Percentiles rank a stretch among this genome's conserved stretches.
phyloP scores from a whole-genome alignment of 768 basidiomycete genomes.

The Tylopilus sp. region DNA sequence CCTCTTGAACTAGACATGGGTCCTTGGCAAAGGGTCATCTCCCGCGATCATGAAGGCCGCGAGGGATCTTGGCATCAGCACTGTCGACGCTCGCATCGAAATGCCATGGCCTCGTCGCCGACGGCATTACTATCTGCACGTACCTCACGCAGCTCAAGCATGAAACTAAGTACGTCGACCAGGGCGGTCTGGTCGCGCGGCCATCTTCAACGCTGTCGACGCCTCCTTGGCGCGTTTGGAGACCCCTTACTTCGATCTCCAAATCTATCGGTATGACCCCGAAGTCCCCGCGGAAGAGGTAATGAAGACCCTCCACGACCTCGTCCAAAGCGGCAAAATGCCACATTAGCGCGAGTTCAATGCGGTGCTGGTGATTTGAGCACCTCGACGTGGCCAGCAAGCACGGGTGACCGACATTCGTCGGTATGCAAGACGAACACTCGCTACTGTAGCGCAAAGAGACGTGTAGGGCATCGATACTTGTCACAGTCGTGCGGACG shows the following conservation, averaged over 20 bases:
- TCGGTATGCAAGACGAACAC: constrained; percentile 50
- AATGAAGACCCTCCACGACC: constrained; percentile 50
- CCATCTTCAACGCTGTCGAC: no score
- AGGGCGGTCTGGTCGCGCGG: constrained; percentile 1
- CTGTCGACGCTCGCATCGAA: constrained; percentile 37
- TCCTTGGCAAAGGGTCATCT: constrained; percentile 28
- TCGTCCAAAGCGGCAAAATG: constrained; percentile 48
- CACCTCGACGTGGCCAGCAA: constrained; percentile 42
- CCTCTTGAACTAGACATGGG: constrained; percentile 20
- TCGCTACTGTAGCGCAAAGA: constrained; percentile 55
- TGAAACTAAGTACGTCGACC: constrained; percentile 19
- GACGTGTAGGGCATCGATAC: not conserved
- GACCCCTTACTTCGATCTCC: constrained; percentile 29
- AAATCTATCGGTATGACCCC: constrained; percentile 43
- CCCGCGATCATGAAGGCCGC: constrained; percentile 36
- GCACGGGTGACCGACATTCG: constrained; percentile 50
- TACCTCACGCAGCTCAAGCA: not conserved
- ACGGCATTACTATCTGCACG: not conserved
- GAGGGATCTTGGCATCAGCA: constrained; percentile 39
- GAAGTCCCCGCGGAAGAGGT: constrained; percentile 38
- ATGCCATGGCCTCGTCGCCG: constrained; percentile 16
- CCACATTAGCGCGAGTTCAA: constrained; percentile 49
- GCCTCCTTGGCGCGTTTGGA: constrained; percentile 12
- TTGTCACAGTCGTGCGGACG: not conserved
- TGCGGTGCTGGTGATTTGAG: constrained; percentile 45